Percentiles rank a stretch among this genome's conserved stretches.
Evolutionary conservation across 805 yeast species (phyloP).

Genomic region (Saitoella complicata): DNA sequence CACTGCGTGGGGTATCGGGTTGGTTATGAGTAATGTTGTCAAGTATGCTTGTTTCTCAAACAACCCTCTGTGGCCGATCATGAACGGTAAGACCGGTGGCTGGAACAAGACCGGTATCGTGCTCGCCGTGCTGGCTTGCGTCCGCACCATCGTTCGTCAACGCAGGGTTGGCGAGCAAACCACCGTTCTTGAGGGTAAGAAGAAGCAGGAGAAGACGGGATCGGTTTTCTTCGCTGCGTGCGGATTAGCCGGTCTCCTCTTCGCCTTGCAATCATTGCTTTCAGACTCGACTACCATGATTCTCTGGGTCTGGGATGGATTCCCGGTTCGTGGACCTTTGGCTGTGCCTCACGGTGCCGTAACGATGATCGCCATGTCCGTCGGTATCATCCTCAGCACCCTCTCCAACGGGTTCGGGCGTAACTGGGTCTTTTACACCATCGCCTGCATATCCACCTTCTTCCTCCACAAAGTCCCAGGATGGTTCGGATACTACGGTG

Average conservation of each 20-base stretch:
- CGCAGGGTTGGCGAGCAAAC: slow-evolving; percentile 8
- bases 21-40: slow-evolving; percentile 53
- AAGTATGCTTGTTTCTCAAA: slow-evolving; percentile 68
- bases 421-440: slow-evolving; percentile 21
- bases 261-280: slow-evolving; percentile 53
- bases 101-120: slow-evolving; percentile 54
- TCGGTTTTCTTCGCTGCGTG: slow-evolving; percentile 31
- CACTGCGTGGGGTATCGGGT: slow-evolving; percentile 50
- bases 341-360: slow-evolving; percentile 70
- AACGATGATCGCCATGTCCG: slow-evolving; percentile 40
- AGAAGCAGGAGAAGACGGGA: slow-evolving; percentile 7
- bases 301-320: slow-evolving; percentile 96
- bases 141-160: slow-evolving; percentile 34
- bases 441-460: slow-evolving; percentile 35
- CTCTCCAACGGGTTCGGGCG: slow-evolving; percentile 9
- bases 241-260: slow-evolving; percentile 67
- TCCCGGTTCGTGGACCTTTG: slow-evolving; percentile 68
- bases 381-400: slow-evolving; percentile 39
- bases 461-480: slow-evolving; percentile 37
- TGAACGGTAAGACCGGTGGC: slow-evolving; percentile 78
- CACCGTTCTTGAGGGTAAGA: slow-evolving; percentile 9
- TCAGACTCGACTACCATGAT: slow-evolving; percentile 75
- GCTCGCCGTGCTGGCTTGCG: slow-evolving; percentile 46
- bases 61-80: slow-evolving; percentile 92
- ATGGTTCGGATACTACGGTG: slow-evolving; percentile 68